phyloP scores from a whole-genome alignment of 257 asterid genomes.

The Nyctanthes arbortristis region DNA sequence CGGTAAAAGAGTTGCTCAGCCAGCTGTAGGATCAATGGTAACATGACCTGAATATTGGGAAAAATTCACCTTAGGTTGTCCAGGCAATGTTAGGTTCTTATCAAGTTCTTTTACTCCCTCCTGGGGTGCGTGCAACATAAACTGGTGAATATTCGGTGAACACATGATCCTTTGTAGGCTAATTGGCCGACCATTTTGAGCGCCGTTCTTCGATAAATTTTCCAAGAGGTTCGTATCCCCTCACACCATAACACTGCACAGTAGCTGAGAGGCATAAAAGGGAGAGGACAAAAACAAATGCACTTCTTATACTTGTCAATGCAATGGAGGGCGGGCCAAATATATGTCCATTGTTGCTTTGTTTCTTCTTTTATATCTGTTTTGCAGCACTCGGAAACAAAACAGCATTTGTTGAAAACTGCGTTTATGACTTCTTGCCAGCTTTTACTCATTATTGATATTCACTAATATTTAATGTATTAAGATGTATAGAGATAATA shows the following conservation, averaged over 20 bases:
- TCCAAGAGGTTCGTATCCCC: neutral
- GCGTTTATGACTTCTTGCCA: neutral
- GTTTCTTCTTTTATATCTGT: neutral
- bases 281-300: constrained; percentile 7
- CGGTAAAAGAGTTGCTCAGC: constrained; percentile 42
- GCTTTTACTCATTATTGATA: no score
- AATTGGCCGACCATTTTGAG: neutral
- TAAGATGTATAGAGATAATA: neutral
- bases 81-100: constrained; percentile 23
- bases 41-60: no score
- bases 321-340: no score
- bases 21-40: constrained; percentile 37
- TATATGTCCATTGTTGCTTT: neutral
- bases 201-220: neutral
- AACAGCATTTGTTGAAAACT: neutral
- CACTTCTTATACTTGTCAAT: neutral
- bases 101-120: neutral
- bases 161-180: neutral
- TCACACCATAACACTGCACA: neutral
- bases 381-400: neutral
- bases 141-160: neutral
- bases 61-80: constrained; percentile 36
- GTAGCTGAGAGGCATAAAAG: neutral
- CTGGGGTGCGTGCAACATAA: neutral
- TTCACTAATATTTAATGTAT: no score